Conservation (phyloP, 208 protist species). For the Trypanosoma mega region DNA sequence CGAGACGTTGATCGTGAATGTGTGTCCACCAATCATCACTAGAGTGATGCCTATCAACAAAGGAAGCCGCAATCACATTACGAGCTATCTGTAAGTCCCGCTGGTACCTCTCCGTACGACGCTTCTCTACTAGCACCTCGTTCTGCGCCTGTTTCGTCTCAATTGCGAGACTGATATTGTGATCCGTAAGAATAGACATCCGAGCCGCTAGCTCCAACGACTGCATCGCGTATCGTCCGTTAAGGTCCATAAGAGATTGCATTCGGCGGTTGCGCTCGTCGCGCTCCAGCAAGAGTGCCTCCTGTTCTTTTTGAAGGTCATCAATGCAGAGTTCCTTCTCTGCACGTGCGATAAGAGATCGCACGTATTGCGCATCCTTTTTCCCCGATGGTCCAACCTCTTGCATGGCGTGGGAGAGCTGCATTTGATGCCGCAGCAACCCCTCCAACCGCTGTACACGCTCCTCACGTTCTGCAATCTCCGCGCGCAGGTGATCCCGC, state of each 20-base stretch:
- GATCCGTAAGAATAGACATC: conserved; percentile 61
- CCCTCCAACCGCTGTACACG: conserved; percentile 58
- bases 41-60: conserved; percentile 14
- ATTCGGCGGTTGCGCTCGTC: conserved; percentile 30
- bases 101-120: conserved; percentile 36
- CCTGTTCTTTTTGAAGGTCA: conserved; percentile 52
- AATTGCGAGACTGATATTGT: conserved; percentile 66
- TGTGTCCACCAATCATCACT: neutral
- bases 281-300: conserved; percentile 19
- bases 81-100: conserved; percentile 45
- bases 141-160: conserved; percentile 58
- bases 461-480: conserved; percentile 47
- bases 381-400: neutral
- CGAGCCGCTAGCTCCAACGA: conserved; percentile 69
- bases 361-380: conserved; percentile 51
- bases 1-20: neutral
- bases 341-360: conserved; percentile 60
- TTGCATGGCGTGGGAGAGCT: conserved; percentile 40
- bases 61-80: conserved; percentile 47
- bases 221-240: conserved; percentile 71
- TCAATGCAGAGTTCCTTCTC: conserved; percentile 58
- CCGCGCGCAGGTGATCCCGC: conserved; percentile 69
- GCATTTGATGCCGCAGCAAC: conserved; percentile 73
- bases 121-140: conserved; percentile 40
- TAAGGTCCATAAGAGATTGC: conserved; percentile 50